Evolutionary conservation across 2,329 filamentous ascomycete genomes (phyloP), one percentile per base, ranked within the genome.

Genomic region (Talaromyces pinophilus): DNA sequence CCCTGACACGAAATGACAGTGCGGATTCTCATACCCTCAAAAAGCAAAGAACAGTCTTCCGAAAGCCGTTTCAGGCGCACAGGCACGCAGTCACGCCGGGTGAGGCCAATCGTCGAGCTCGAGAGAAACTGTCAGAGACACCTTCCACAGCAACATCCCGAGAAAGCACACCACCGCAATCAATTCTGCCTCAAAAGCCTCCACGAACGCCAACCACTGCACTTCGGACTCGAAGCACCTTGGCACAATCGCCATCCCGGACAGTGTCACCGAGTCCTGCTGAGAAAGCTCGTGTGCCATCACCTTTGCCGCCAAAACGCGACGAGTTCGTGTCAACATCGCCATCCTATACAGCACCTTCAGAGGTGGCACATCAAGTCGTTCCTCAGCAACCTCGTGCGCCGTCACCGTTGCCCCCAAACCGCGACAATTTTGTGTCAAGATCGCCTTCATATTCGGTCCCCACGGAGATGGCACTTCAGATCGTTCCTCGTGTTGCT

Each of bases 51-150:
- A 87, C 84, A 28, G 81, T 84, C 64, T 88, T 87, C 73, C 78
- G 87, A 68, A 88, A 88, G 73, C 87, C 87, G 4, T 90, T 89
- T 71, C 86, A 87, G 68, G 87, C 87, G n/a, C 88, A 89, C 73
- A 82, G 79, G 65, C 78, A 81, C 70, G 80, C 77, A n/a, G 70
- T 80, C 62, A 75, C 79, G n/a, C 81, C 81, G 5, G 74, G 74
- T 6, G 74, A 76, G 25, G 70, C 76, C 22, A 72, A 77, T 28
- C 72, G 74, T 38, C 73, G 71, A 64, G 72, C 73, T 13, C 75
- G 66, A 63, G 66, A 83, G 76, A 70, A 80, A 68, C 69, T 79
- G 15, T 74, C 75, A 46, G 75, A 74, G 64, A 73, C 74, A 4
- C 75, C 77, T 54, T 77, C 78, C 10, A 75, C 75, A 67, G 74